Evolutionary conservation across 306 rosid genomes (phyloP).

Genomic region (Dalbergia cochinchinensis): DNA sequence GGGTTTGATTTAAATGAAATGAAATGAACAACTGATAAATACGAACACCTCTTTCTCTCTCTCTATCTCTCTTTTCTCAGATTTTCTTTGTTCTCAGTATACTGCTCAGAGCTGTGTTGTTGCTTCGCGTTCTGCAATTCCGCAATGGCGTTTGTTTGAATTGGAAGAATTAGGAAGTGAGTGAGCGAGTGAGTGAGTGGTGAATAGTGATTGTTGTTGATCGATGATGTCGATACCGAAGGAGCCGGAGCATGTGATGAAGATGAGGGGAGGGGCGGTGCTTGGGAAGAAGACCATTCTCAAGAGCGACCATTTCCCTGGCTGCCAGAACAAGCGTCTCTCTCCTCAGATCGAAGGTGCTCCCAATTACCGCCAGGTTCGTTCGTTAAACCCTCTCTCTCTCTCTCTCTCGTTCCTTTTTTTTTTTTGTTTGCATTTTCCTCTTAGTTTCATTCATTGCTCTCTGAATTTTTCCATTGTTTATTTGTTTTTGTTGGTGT

Average conservation of each 20-base stretch:
- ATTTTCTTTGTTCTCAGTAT: background rate
- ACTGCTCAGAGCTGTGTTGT: too few species aligned
- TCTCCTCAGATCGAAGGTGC: slow-evolving; percentile 94
- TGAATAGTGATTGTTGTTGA: background rate
- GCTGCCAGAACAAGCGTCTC: slow-evolving; percentile 92
- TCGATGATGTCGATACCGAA: slow-evolving; percentile 60
- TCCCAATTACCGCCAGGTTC: slow-evolving; percentile 91
- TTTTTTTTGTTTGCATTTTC: background rate
- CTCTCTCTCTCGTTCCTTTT: background rate
- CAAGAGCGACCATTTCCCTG: slow-evolving; percentile 96
- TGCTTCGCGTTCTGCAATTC: background rate
- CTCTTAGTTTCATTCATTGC: background rate
- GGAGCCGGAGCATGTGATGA: slow-evolving; percentile 85
- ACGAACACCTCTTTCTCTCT: background rate
- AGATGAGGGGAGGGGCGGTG: slow-evolving; percentile 81
- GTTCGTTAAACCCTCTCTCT: slow-evolving; percentile 14
- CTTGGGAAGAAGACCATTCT: slow-evolving; percentile 92
- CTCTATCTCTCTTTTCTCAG: background rate
- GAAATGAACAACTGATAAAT: background rate
- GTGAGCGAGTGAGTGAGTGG: background rate
- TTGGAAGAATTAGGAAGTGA: background rate
- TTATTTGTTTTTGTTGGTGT: background rate
- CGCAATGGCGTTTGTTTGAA: background rate
- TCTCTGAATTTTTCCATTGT: background rate
- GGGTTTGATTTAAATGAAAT: too few species aligned